Evolutionary conservation across 371 early-diverging fungal species (phyloP).

Genomic region (Mucor circinelloides): DNA sequence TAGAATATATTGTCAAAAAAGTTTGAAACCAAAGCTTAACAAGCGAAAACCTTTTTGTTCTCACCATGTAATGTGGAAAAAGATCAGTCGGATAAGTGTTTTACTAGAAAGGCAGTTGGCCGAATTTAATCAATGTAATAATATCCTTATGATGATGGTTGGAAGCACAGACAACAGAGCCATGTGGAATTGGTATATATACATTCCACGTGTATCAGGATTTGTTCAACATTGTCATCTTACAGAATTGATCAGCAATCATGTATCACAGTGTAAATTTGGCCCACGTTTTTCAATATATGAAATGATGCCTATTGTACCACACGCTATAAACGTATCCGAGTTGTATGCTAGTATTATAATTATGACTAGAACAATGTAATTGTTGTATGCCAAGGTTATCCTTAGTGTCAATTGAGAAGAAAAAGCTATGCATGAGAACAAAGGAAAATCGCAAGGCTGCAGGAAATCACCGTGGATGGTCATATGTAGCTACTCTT

Average conservation of each 20-base stretch:
- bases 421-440: neutral
- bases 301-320: too few species aligned
- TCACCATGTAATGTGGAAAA: neutral
- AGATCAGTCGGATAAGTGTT: neutral
- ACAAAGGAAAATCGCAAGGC: neutral
- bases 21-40: neutral
- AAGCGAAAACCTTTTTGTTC: too few species aligned
- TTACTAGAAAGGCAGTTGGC: neutral
- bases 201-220: neutral
- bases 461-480: neutral
- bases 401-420: neutral
- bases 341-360: neutral
- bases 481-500: too few species aligned
- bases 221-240: neutral
- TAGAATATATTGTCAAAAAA: neutral
- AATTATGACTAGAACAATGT: too few species aligned
- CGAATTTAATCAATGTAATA: neutral
- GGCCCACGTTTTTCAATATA: neutral
- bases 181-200: neutral
- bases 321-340: neutral
- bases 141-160: neutral
- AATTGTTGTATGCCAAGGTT: neutral
- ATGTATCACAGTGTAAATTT: neutral
- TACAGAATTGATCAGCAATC: neutral
- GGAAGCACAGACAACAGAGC: neutral